Base-by-base conservation (phyloP, 352 stramenopile species). In the Pythium scleroteichum region DNA sequence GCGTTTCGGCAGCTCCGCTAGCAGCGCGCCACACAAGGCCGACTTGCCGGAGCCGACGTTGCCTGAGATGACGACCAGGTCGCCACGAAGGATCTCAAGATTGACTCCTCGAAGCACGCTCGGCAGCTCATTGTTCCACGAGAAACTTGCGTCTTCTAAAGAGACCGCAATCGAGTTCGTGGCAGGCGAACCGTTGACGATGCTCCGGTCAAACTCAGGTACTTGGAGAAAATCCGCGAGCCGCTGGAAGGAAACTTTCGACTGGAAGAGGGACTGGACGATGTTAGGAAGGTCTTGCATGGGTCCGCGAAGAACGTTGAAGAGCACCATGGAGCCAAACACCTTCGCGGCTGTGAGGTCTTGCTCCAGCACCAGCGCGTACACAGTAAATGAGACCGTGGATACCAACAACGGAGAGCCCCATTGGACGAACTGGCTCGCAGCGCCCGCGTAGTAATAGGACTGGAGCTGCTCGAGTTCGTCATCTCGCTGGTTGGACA, bases 401-500 rank as follows among this genome's bases (percentile, higher is more conserved):
- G 64, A 68, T 1, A 72, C 59, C 27, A 52, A 4, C 12, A 72
- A 35, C 20, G 64, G 64, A 10, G 58, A 45, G 17, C 33, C 45
- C 46, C 57, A 71, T 23, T 68, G 42, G 10, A 52, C 66, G 17
- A 73, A 79, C 59, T 90, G 85, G 32, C 74, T 79, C 39, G 82
- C 54, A 0, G 76, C 75, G 17, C 70, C 66, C 6, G 77, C 71
- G 55, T 90, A 90, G 2, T 72, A 71, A 26, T 89, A 75, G n/a
- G 69, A 79, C 6, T 17, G 14, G 17, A 93, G 60, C 4, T 76
- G 71, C 32, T 78, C 66, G 32, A 95, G 52, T 59, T 96, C 87
- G 14, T 77, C 66, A n/a, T 76, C 62, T 27, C 88, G 72, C 9
- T 88, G 51, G 33, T 41, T 6, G 41, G 29, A 42, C 6, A 60